Evolutionary conservation across 163 green algal species (phyloP), one percentile per base, ranked within the genome.

Genomic region (Volvox carteri): DNA sequence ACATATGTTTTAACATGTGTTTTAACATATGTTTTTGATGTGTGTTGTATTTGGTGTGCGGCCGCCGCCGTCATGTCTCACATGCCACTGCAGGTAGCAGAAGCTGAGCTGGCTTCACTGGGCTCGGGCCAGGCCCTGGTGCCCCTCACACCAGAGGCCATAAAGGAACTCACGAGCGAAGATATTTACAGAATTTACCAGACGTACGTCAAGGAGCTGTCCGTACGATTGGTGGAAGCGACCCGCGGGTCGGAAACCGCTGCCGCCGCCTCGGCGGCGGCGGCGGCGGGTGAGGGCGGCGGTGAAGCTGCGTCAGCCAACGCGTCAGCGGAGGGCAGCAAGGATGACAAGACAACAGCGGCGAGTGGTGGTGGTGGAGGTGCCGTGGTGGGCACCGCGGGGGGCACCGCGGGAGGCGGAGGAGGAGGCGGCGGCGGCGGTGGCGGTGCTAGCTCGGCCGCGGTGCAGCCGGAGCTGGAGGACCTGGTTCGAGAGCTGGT

Each of bases 141-240:
- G 62, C 78, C 87, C 37, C 78, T 93, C 0, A 91, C 85, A 4
- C 87, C 91, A 62, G 91, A 93, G 79, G 90, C 67, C 39, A 91
- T 93, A 58, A 93, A 93, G 85, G 91, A 92, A 11, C 89, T 95
- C n/a, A 75, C 56, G 88, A 90, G 87, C 25, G 92, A 94, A 83
- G 90, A 94, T 84, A 95, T 95, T 54, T 94, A 94, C 90, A 86
- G 92, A 52, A 90, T 95, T 35, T 95, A 94, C 84, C 92, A 94
- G 86, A 93, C 91, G 42, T 93, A 93, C 85, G 60, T 94, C 70
- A 92, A 93, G 86, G 93, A 94, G 90, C 92, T 95, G 78, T 90
- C 72, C 18, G 80, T 90, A 23, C 56, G 86, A 30, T 79, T 95
- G 56, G 89, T 91, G 54, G 90, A 93, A 50, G 44, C 87, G 18